phyloP scores from a whole-genome alignment of 1,139 yeast genomes.

The Arxiozyma slooffiae region DNA sequence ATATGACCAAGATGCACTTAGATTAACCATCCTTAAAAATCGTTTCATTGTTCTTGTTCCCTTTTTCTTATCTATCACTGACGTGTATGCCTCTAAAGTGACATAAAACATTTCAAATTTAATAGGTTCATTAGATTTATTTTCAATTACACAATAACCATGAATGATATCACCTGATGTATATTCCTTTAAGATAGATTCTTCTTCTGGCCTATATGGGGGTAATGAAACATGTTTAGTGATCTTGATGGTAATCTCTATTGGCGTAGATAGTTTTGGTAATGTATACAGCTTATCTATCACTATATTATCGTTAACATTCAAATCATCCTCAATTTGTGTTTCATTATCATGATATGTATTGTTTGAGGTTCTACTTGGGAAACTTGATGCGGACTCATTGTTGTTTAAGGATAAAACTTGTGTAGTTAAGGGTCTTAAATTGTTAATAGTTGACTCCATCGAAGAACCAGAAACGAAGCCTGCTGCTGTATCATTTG shows the following conservation, averaged over 20 bases:
- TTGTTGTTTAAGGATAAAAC: slow-evolving; percentile 5
- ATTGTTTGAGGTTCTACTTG: neutral
- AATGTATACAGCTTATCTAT: slow-evolving; percentile 33
- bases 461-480: neutral
- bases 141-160: slow-evolving; percentile 44
- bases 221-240: slow-evolving; percentile 33
- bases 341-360: neutral
- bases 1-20: slow-evolving; percentile 38
- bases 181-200: slow-evolving; percentile 37
- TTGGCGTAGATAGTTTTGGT: slow-evolving; percentile 27
- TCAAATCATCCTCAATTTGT: slow-evolving; percentile 21
- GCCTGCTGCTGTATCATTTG: neutral
- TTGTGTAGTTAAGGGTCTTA: slow-evolving; percentile 22
- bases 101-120: slow-evolving; percentile 52
- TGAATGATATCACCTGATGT: slow-evolving; percentile 46
- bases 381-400: neutral
- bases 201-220: slow-evolving; percentile 28
- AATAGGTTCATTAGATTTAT: slow-evolving; percentile 35
- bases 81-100: slow-evolving; percentile 43
- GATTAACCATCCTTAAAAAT: slow-evolving; percentile 36
- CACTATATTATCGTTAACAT: slow-evolving; percentile 25
- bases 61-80: slow-evolving; percentile 26
- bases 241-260: slow-evolving; percentile 31
- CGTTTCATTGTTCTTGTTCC: slow-evolving; percentile 30
- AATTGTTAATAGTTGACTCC: slow-evolving; percentile 8